Percentiles rank a stretch among this genome's conserved stretches.
Evolutionary conservation across 2,329 filamentous ascomycete genomes (phyloP).

Genomic region (Fusarium caatingaense): DNA sequence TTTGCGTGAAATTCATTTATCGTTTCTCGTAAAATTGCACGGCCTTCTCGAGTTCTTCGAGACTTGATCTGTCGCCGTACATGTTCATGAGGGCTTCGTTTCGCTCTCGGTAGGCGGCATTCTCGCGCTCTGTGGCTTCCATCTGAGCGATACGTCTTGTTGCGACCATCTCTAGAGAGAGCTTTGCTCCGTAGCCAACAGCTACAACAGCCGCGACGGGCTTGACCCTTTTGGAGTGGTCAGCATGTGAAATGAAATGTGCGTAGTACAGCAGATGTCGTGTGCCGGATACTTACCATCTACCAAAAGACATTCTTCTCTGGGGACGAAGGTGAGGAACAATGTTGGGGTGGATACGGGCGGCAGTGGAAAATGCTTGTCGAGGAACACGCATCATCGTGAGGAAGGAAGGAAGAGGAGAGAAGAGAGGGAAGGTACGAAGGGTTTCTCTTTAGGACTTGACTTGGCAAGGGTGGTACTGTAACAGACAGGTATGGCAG

Average conservation of each 20-base stretch:
- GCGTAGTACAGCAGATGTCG: background rate
- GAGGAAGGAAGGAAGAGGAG: slow-evolving; percentile 24
- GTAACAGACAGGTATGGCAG: background rate
- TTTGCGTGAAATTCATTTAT: slow-evolving; percentile 30
- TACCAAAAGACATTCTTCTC: slow-evolving; percentile 42
- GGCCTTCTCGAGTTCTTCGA: slow-evolving; percentile 61
- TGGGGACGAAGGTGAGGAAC: slow-evolving; percentile 45
- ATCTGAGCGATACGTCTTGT: slow-evolving; percentile 46
- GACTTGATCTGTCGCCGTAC: slow-evolving; percentile 62
- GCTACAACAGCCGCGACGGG: slow-evolving; percentile 49
- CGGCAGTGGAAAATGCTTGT: slow-evolving; percentile 46
- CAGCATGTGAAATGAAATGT: slow-evolving; percentile 3
- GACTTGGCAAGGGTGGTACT: slow-evolving; percentile 32
- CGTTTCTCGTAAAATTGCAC: slow-evolving; percentile 59
- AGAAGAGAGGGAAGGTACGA: background rate
- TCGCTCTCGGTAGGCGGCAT: slow-evolving; percentile 51
- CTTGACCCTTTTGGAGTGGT: slow-evolving; percentile 48
- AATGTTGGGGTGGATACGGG: slow-evolving; percentile 46
- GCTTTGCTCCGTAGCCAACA: slow-evolving; percentile 52
- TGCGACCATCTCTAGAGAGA: slow-evolving; percentile 47
- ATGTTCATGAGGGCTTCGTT: slow-evolving; percentile 60
- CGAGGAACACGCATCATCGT: slow-evolving; percentile 44
- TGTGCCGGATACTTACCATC: slow-evolving; percentile 32
- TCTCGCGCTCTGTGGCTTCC: slow-evolving; percentile 50
- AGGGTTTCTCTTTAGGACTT: slow-evolving; percentile 24